Percentiles rank a stretch among this genome's conserved stretches.
phyloP scores from a whole-genome alignment of 805 yeast species.

The Hanseniaspora thailandica region DNA sequence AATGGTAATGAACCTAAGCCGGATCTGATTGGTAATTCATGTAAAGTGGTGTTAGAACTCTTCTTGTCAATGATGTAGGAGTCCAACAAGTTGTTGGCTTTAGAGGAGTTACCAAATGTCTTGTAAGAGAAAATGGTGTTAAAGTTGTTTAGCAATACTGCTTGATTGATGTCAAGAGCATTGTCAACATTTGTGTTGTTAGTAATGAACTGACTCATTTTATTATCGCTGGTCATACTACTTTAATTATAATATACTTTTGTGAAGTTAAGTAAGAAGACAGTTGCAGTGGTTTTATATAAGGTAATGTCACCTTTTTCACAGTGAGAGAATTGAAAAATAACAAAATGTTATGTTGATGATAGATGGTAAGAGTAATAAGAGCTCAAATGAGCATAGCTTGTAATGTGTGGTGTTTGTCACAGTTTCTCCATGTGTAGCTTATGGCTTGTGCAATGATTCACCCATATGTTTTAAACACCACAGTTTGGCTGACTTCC shows the following conservation, averaged over 20 bases:
- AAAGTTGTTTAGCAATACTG: slow-evolving; percentile 42
- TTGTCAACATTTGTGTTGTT: slow-evolving; percentile 37
- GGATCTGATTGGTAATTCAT: slow-evolving; percentile 54
- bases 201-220: background rate
- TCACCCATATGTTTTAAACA: background rate
- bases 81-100: slow-evolving; percentile 37
- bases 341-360: too few relatives aligned
- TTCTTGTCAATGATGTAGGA: slow-evolving; percentile 31
- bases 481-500: background rate
- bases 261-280: too few relatives aligned
- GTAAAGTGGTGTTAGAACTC: slow-evolving; percentile 17
- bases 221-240: background rate
- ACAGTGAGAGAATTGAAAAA: background rate
- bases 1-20: slow-evolving; percentile 75
- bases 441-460: too few relatives aligned
- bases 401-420: background rate
- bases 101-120: slow-evolving; percentile 45
- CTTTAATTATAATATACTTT: too few relatives aligned
- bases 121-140: slow-evolving; percentile 57
- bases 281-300: background rate
- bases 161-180: slow-evolving; percentile 42
- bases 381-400: too few relatives aligned
- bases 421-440: too few relatives aligned
- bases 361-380: too few relatives aligned
- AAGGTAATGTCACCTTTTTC: background rate